Conservation (phyloP, 768 basidiomycete genomes). For the Coprinopsis strossmayeri region DNA sequence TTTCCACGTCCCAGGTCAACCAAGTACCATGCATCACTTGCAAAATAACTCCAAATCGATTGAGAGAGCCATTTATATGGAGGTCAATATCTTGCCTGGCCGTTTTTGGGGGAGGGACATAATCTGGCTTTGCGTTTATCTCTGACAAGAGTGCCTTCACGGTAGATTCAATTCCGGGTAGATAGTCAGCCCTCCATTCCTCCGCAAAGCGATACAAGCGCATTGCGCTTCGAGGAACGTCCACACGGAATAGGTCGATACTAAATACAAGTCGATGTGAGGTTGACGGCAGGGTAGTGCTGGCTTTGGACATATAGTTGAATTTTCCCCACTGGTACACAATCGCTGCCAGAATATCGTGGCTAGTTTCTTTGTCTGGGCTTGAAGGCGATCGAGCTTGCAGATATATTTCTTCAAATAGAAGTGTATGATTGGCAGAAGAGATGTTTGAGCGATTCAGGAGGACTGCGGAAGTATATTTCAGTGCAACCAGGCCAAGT, state of each 20-base stretch:
- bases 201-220: constrained; percentile 73
- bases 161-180: constrained; percentile 67
- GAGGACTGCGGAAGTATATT: constrained; percentile 30
- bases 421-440: constrained; percentile 41
- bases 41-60: constrained; percentile 51
- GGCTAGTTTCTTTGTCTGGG: constrained; percentile 31
- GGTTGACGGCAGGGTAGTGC: constrained; percentile 25
- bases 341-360: constrained; percentile 59
- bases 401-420: constrained; percentile 47
- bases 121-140: constrained; percentile 36
- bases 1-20: constrained; percentile 66
- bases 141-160: constrained; percentile 62
- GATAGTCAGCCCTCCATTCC: constrained; percentile 77
- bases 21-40: constrained; percentile 88
- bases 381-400: constrained; percentile 50
- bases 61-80: constrained; percentile 48
- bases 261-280: constrained; percentile 28
- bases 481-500: constrained; percentile 38
- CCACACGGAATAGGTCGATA: constrained; percentile 41
- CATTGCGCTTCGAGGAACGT: constrained; percentile 76
- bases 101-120: constrained; percentile 16
- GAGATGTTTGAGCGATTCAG: constrained; percentile 21
- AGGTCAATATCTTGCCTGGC: constrained; percentile 24
- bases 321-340: constrained; percentile 38
- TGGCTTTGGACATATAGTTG: constrained; percentile 26